Percentiles rank a stretch among this genome's conserved stretches.
Evolutionary conservation across 139 green algal species (phyloP).

Genomic region (Limnomonas spitsbergensis): DNA sequence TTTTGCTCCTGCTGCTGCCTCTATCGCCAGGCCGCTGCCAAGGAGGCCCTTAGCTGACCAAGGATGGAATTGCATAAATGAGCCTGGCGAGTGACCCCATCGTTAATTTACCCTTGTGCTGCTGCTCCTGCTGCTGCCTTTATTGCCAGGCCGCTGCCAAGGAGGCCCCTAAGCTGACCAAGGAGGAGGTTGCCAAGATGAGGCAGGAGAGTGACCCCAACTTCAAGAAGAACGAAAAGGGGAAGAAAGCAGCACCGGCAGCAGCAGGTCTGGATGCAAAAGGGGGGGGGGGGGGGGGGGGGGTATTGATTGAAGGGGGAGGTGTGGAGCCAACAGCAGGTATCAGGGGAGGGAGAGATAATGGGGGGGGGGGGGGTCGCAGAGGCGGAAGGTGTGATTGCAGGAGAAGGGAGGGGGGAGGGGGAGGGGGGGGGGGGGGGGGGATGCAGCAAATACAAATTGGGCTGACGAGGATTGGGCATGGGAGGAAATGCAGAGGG

Average conservation of each 20-base stretch:
- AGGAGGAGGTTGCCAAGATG: constrained; percentile 55
- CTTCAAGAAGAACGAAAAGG: constrained; percentile 35
- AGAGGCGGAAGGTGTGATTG: too few relatives aligned
- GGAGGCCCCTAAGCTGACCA: constrained; percentile 50
- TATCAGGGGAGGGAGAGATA: too few relatives aligned
- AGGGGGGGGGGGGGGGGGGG: too few relatives aligned
- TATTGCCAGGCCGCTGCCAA: constrained; percentile 47
- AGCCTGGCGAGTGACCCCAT: constrained; percentile 70
- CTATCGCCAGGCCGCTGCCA: constrained; percentile 44
- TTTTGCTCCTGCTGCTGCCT: too few relatives aligned
- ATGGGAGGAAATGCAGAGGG: too few relatives aligned
- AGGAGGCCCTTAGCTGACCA: constrained; percentile 50
- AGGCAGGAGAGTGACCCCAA: constrained; percentile 70
- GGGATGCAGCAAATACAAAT: too few relatives aligned
- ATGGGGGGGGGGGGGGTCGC: too few relatives aligned
- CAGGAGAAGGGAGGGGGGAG: too few relatives aligned
- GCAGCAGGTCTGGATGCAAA: not conserved
- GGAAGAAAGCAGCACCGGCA: not conserved
- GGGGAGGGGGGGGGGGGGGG: too few relatives aligned
- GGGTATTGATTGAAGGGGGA: not conserved
- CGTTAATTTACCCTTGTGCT: too few relatives aligned
- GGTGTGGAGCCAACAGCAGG: not conserved
- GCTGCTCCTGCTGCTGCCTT: too few relatives aligned
- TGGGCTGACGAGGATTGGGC: too few relatives aligned
- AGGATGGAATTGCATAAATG: constrained; percentile 55